Evolutionary conservation across 176 grass and related monocot species (phyloP), one percentile per base, ranked within the genome.

Genomic region (Ensete ventricosum): DNA sequence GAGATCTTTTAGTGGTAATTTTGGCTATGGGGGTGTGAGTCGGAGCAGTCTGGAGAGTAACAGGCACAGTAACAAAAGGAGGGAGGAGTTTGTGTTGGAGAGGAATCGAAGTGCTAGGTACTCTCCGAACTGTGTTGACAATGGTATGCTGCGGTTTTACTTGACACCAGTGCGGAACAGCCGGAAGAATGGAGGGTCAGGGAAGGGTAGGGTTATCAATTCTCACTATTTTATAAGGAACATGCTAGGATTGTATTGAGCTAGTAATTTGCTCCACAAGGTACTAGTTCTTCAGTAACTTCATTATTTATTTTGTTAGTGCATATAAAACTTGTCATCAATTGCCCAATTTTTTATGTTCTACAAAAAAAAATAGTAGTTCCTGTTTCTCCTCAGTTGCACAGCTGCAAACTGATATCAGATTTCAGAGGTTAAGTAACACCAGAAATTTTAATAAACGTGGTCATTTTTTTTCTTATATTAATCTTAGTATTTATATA

Each of bases 81-180:
- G 69, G 54, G 85, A 90, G 9, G 85, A 84, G 53, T 78, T 79
- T 68, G 69, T 62, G 52, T 48, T 92, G 63, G 93, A 96, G 81
- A 82, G 87, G 79, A 96, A 92, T 89, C 87, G 85, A 24, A 90
- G 93, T 80, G 85, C 82, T 2, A 83, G 89, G 58, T 84, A 92
- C 76, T 96, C 92, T 16, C 89, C 92, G 12, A 80, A 83, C 21
- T 84, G 81, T 77, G 78, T 81, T 49, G 92, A 92, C 68, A 96
- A 92, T 79, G 87, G 89, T 2, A 90, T 92, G 87, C 74, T 96
- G 68, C 77, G 93, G 60, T 96, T 92, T 84, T 96, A 96, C 84
- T 72, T 92, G 63, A 92, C 93, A 25, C 89, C 93, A 60, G 90
- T 87, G 87, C 81, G 85, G 52, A 92, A 83, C 76, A 85, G 89